phyloP scores from a whole-genome alignment of 176 grass and related monocot species.

The Cenchrus americanus region DNA sequence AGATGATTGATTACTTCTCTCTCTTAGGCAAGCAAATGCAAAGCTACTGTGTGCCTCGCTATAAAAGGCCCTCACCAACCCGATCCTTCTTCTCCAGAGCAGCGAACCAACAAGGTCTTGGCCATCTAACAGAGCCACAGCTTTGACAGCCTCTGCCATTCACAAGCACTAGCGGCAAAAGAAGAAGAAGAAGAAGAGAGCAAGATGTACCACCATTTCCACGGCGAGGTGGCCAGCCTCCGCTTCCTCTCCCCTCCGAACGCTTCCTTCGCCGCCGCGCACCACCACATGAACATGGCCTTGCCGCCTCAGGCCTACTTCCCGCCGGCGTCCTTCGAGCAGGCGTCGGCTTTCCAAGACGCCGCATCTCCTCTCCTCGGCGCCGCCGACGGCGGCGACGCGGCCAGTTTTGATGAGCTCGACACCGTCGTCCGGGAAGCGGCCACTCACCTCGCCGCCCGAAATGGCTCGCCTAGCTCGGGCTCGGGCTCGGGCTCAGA shows the following conservation, averaged over 20 bases:
- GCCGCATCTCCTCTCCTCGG: background rate
- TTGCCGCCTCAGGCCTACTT: conserved; percentile 54
- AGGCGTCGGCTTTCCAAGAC: conserved; percentile 14
- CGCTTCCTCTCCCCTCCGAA: conserved; percentile 54
- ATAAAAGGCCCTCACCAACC: conserved; percentile 73
- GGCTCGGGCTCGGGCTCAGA: conserved; percentile 59
- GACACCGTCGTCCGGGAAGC: conserved; percentile 40
- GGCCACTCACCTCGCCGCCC: conserved; percentile 27
- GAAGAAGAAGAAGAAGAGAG: conserved; percentile 26
- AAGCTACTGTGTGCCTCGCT: conserved; percentile 43
- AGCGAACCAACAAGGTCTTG: conserved; percentile 38
- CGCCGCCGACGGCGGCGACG: background rate
- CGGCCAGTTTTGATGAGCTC: conserved; percentile 1
- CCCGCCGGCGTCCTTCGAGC: conserved; percentile 39
- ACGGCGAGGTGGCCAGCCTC: conserved; percentile 77
- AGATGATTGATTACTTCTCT: conserved; percentile 34
- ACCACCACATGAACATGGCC: conserved; percentile 72
- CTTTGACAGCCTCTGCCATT: background rate
- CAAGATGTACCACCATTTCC: conserved; percentile 53
- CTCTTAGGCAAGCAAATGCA: background rate
- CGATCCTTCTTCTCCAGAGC: conserved; percentile 46
- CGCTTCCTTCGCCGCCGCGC: conserved; percentile 49
- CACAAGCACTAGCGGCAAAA: conserved; percentile 19
- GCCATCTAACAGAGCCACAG: conserved; percentile 4
- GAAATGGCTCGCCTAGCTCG: conserved; percentile 63